Percentiles rank a stretch among this genome's conserved stretches.
Conservation (phyloP, 2,329 filamentous ascomycete species). For the Sporothrix pallida region DNA sequence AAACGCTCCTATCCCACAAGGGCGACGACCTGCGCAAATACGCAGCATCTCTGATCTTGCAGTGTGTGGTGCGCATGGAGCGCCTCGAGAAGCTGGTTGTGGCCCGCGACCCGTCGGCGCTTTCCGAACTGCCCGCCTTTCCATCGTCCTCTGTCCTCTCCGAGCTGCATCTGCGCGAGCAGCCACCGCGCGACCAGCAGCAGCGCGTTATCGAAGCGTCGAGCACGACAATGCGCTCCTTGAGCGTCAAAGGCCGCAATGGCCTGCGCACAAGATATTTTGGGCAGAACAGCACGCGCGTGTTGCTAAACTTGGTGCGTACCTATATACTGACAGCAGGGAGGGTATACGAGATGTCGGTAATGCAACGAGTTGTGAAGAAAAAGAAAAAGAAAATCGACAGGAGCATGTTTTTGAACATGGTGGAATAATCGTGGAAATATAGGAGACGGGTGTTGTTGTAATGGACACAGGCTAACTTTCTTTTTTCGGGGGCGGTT, state of each 20-base stretch:
- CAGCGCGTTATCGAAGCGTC: constrained; percentile 35
- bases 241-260: constrained; percentile 57
- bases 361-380: not conserved
- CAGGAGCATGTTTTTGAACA: not conserved
- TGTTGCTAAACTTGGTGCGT: constrained; percentile 60
- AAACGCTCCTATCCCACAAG: constrained; percentile 37
- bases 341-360: too few species aligned
- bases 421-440: too few species aligned
- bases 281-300: constrained; percentile 59
- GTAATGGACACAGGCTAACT: constrained; percentile 20
- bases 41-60: constrained; percentile 48
- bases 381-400: not conserved
- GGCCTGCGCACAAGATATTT: constrained; percentile 57
- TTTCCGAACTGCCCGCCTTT: constrained; percentile 33
- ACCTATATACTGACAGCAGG: not conserved
- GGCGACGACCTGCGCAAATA: constrained; percentile 41
- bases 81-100: constrained; percentile 59
- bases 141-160: constrained; percentile 38
- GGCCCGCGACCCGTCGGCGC: constrained; percentile 44
- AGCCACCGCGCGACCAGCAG: constrained; percentile 20
- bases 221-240: constrained; percentile 54
- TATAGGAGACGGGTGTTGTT: not conserved
- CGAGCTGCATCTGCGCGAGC: constrained; percentile 39
- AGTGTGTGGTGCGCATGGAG: constrained; percentile 58
- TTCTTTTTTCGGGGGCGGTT: constrained; percentile 24